A percentile compares a stretch with the other conserved stretches of the same genome.
phyloP scores from a whole-genome alignment of 352 stramenopile genomes.

The Hyaloperonospora arabidopsidis region DNA sequence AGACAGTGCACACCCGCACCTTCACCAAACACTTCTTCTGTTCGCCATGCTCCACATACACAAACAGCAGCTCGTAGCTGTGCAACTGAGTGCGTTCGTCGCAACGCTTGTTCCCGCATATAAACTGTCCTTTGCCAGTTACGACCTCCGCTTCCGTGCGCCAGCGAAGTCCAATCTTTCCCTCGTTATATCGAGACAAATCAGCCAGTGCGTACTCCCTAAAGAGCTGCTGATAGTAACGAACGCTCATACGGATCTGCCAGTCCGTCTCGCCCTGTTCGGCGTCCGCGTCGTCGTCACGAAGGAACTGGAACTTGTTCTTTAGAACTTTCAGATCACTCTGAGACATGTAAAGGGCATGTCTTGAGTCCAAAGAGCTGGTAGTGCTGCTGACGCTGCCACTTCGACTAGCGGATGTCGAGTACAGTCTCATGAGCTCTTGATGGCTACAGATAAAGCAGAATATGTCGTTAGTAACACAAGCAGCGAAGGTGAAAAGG shows the following conservation, averaged over 20 bases:
- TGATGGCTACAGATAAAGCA: slow-evolving; percentile 31
- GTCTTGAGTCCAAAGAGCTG: slow-evolving; percentile 8
- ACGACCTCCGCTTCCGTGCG: slow-evolving; percentile 72
- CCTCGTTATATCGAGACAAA: slow-evolving; percentile 51
- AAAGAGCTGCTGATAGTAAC: slow-evolving; percentile 81
- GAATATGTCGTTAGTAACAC: slow-evolving; percentile 4
- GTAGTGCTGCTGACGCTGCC: slow-evolving; percentile 8
- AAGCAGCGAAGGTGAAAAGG: neutral
- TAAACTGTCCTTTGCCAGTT: slow-evolving; percentile 70
- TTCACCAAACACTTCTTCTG: slow-evolving; percentile 74
- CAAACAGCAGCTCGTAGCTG: slow-evolving; percentile 79
- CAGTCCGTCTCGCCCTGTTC: slow-evolving; percentile 47
- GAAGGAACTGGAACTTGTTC: slow-evolving; percentile 68
- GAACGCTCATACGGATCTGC: slow-evolving; percentile 68
- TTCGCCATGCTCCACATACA: slow-evolving; percentile 56
- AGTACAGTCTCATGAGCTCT: slow-evolving; percentile 46
- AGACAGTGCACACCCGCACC: slow-evolving; percentile 53
- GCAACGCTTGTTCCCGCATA: slow-evolving; percentile 71
- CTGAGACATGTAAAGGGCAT: slow-evolving; percentile 5
- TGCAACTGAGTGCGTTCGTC: slow-evolving; percentile 32
- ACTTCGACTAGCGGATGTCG: slow-evolving; percentile 11
- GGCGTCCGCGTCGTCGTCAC: slow-evolving; percentile 57
- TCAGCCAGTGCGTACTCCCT: slow-evolving; percentile 78
- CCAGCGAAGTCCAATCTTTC: slow-evolving; percentile 70
- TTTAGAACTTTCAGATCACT: slow-evolving; percentile 40